Percentiles rank a stretch among this genome's conserved stretches.
Evolutionary conservation across 2,329 filamentous ascomycete genomes (phyloP).

Genomic region (Alternaria triticina): DNA sequence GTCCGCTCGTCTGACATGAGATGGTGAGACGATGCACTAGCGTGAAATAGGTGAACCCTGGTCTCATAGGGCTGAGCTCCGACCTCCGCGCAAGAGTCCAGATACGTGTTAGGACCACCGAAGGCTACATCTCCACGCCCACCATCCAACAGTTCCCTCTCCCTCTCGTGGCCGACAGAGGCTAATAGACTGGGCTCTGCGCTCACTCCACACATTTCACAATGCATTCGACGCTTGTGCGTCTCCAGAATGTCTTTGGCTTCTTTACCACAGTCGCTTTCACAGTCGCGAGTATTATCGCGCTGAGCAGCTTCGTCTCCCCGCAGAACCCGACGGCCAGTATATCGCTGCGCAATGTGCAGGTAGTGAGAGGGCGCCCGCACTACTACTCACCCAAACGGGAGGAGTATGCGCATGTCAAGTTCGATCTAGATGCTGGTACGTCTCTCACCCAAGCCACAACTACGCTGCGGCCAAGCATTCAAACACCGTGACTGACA

Average conservation of each 20-base stretch:
- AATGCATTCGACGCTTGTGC: conserved; percentile 89
- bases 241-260: conserved; percentile 90
- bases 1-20: not conserved
- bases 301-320: conserved; percentile 75
- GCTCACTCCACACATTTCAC: not conserved
- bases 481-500: not conserved
- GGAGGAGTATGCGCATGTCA: conserved; percentile 94
- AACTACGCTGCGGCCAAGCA: not conserved
- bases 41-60: conserved; percentile 10
- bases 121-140: conserved; percentile 17
- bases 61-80: conserved; percentile 31
- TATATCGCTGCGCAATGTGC: conserved; percentile 75
- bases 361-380: conserved; percentile 90
- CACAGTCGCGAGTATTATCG: conserved; percentile 78
- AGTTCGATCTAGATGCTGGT: conserved; percentile 87
- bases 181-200: not conserved
- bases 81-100: conserved; percentile 31
- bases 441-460: conserved; percentile 17
- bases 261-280: conserved; percentile 97
- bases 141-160: conserved; percentile 1
- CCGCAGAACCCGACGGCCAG: conserved; percentile 71
- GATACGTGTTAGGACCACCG: conserved; percentile 46
- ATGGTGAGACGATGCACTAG: not conserved
- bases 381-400: conserved; percentile 93
- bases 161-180: not conserved